Evolutionary conservation across 805 yeast genomes (phyloP), one percentile per base, ranked within the genome.

Genomic region (Spathaspora hagerdaliae): DNA sequence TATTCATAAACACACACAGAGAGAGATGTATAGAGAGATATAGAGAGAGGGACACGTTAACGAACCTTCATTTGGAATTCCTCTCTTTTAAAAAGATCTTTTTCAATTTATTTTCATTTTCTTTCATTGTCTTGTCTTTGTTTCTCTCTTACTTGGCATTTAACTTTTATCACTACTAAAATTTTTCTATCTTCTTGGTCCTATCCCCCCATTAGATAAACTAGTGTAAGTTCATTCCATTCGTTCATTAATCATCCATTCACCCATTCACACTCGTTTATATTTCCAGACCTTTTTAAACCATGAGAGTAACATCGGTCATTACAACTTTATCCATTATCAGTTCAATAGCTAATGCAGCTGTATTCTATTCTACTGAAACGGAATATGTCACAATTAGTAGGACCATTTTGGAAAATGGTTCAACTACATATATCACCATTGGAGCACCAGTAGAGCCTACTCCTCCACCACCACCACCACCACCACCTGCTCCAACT

Each of bases 331-430:
- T n/a, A 27, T 15, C 27, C 41, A 11, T 41, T 19, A 11, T n/a
- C n/a, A 12, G 27, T n/a, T 41, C 27, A n/a, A 2, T 32, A 6
- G 43, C 26, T 19, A 27, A 53, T 13, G 66, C 69, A 19, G 42
- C 55, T 32, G 55, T 60, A 14, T 56, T 56, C 27, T 57, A 47
- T 41, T 63, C 60, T 42, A 66, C 71, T 24, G 51, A 59, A 15
- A 48, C 55, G 44, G 60, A 56, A 50, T 43, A 32, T 31, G 43
- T 38, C 12, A 43, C 71, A 39, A 60, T 63, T 8, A 58, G 55
- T 36, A 54, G 49, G 6, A 10, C 41, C 14, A 7, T 7, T 6
- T 29, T 41, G 32, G 14, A 15, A 6, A 41, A 41, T 35, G 44
- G 44, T 3, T 24, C 37, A 24, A 38, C 36, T 38, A 39, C 35